phyloP scores from a whole-genome alignment of 1,284 basidiomycete genomes.

The Cystobasidium sp. region DNA sequence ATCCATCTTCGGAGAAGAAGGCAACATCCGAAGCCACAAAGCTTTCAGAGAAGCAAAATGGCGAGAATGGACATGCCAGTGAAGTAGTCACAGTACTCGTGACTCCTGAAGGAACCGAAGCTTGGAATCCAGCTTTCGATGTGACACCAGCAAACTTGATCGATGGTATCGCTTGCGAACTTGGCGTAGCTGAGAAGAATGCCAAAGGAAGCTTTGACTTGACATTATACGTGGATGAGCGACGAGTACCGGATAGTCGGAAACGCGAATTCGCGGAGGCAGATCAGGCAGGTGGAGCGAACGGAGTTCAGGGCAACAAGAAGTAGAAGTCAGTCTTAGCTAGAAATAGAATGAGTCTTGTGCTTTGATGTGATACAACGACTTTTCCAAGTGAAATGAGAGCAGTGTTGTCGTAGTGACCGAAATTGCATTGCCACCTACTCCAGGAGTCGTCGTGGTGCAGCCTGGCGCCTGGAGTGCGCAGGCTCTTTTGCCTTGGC shows the following conservation, averaged over 20 bases:
- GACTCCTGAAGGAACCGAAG: conserved; percentile 63
- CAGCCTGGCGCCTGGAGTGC: too few relatives aligned
- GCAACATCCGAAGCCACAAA: conserved; percentile 54
- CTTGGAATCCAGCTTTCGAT: conserved; percentile 92
- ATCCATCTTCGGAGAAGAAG: conserved; percentile 54
- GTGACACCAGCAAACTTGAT: conserved; percentile 81
- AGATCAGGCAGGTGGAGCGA: conserved; percentile 36
- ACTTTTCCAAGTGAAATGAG: too few relatives aligned
- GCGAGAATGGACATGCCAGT: conserved; percentile 56
- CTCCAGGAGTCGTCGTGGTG: too few relatives aligned
- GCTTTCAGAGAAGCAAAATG: conserved; percentile 54
- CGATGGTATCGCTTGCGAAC: conserved; percentile 55
- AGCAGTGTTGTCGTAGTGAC: too few relatives aligned
- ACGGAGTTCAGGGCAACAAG: conserved; percentile 19
- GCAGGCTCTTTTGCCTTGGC: too few relatives aligned
- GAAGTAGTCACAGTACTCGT: conserved; percentile 74
- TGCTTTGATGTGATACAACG: too few relatives aligned
- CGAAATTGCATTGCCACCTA: too few relatives aligned
- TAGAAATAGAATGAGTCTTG: too few relatives aligned
- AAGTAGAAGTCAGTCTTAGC: neutral
- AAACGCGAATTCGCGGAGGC: conserved; percentile 30
- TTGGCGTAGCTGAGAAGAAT: conserved; percentile 51
- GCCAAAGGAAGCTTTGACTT: conserved; percentile 58
- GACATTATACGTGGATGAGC: conserved; percentile 45
- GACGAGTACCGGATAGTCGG: conserved; percentile 5